These are phyloP conservation scores for Clavariopsis aquatica DNA, from an alignment of 495 filamentous ascomycete species.

Conservation along the genomic window DNA sequence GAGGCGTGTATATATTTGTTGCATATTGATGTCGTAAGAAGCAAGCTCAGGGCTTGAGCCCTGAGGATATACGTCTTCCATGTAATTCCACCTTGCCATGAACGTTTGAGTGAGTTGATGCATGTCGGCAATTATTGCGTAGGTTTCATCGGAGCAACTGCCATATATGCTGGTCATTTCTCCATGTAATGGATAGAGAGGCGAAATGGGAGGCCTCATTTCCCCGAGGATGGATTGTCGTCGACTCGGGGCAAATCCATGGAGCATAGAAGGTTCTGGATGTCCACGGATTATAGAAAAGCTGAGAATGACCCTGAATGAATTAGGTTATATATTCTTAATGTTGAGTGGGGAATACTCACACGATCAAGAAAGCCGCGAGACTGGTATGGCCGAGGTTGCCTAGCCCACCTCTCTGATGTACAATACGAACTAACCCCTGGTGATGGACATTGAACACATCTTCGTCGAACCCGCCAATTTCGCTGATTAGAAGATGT, in stretches of 20 bases:
- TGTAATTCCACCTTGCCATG: conserved; percentile 24
- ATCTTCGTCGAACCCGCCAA: conserved; percentile 30
- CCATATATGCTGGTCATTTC: conserved; percentile 22
- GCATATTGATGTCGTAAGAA: conserved; percentile 26
- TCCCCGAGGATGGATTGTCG: not conserved
- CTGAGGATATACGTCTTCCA: conserved; percentile 4
- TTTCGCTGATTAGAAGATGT: conserved; percentile 33
- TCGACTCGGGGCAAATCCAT: conserved; percentile 23
- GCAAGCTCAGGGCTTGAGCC: conserved; percentile 8
- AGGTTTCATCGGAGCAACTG: conserved; percentile 22
- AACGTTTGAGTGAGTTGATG: conserved; percentile 31
- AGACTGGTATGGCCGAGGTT: conserved; percentile 23
- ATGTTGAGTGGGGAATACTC: conserved; percentile 11
- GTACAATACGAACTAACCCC: conserved; percentile 27
- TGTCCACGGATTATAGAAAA: conserved; percentile 28
- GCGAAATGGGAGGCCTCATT: conserved; percentile 17
- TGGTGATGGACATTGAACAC: conserved; percentile 33
- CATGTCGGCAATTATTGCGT: conserved; percentile 34
- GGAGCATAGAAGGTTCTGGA: conserved; percentile 25
- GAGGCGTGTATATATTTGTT: conserved; percentile 30
- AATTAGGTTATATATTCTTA: not conserved
- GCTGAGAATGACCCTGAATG: conserved; percentile 18
- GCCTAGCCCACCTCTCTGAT: conserved; percentile 29
- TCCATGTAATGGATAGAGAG: conserved; percentile 22
- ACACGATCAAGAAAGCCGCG: conserved; percentile 30